Evolutionary conservation across 371 early-diverging fungal species (phyloP), one percentile per base, ranked within the genome.

Genomic region (Batrachochytrium dendrobatidis): DNA sequence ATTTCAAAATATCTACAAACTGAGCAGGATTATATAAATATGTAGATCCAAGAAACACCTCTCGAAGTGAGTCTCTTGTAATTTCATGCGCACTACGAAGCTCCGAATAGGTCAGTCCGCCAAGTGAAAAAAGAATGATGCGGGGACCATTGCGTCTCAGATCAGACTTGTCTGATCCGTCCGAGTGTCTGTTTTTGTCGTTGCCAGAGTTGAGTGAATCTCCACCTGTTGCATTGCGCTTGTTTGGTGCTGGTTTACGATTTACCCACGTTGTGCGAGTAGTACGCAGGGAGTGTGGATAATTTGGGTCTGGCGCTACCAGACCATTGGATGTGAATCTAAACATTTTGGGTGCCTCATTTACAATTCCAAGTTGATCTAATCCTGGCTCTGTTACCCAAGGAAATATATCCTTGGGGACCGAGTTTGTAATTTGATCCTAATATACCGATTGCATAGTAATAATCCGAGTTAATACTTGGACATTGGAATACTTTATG

Each of bases 101-200:
- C 68, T 97, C 98, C 17, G 92, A 88, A 45, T 87, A 88, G 5
- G 98, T 92, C 52, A 92, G 72, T 17, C 97, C 98, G 26, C 98
- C 97, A 15, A 91, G 85, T 45, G 93, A 77, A 64, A 94, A 98
- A 7, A 96, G 74, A 44, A 88, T 77, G n/a, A 87, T 53, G 15
- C 85, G 59, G 7, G 74, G 64, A 17, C 79, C 79, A 55, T 75
- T 79, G 24, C 58, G 57, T 48, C 76, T 51, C 45, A 74, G 61
- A 26, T 78, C 79, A 0, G 17, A 46, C n/a, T 25, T 35, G 1
- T 35, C 50, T 1, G 18, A 5, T 26, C 20, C 44, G 39, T n/a
- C 58, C 0, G 34, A 39, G 24, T 29, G 56, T 44, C 52, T 20
- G 55, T 29, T 22, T 4, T 25, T 20, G 10, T 5, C n/a, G 8